These are phyloP conservation scores for Jaapia argillacea DNA, from an alignment of 768 basidiomycete genomes.

Conservation along the genomic window DNA sequence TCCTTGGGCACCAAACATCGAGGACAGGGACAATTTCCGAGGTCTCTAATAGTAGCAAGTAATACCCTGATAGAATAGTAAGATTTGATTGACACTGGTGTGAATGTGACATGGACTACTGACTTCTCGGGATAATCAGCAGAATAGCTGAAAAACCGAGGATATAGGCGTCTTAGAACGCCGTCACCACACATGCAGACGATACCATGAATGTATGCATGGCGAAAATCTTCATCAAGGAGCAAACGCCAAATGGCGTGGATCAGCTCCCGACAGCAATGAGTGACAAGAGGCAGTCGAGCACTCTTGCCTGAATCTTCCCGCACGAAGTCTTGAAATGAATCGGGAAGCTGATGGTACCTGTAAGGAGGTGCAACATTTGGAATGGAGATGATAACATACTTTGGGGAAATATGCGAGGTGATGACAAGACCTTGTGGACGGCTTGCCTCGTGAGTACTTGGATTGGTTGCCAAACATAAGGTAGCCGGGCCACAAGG, in stretches of 20 bases:
- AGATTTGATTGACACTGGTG: neutral
- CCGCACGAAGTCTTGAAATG: slow-evolving; percentile 17
- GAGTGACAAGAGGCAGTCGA: slow-evolving; percentile 15
- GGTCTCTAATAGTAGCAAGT: slow-evolving; percentile 16
- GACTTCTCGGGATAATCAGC: slow-evolving; percentile 29
- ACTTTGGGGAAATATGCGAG: slow-evolving; percentile 34
- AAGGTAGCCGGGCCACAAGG: slow-evolving; percentile 30
- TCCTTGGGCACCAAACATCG: slow-evolving; percentile 13
- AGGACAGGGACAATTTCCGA: slow-evolving; percentile 22
- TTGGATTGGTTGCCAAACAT: slow-evolving; percentile 32
- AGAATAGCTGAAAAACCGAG: slow-evolving; percentile 18
- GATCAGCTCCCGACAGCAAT: slow-evolving; percentile 22
- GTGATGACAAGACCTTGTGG: slow-evolving; percentile 24
- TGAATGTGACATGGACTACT: neutral
- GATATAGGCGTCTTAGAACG: slow-evolving; percentile 13
- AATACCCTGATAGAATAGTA: slow-evolving; percentile 11
- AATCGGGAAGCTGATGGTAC: slow-evolving; percentile 17
- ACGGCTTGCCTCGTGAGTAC: slow-evolving; percentile 21
- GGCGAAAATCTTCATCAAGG: slow-evolving; percentile 11
- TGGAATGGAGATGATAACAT: slow-evolving; percentile 3
- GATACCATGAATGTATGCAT: slow-evolving; percentile 18
- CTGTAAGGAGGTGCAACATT: no score
- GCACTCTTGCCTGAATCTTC: slow-evolving; percentile 4
- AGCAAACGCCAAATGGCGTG: slow-evolving; percentile 19
- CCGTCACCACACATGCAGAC: slow-evolving; percentile 19